Evolutionary conservation across 805 yeast genomes (phyloP), one percentile per base, ranked within the genome.

Genomic region (Ogataea saltuana): DNA sequence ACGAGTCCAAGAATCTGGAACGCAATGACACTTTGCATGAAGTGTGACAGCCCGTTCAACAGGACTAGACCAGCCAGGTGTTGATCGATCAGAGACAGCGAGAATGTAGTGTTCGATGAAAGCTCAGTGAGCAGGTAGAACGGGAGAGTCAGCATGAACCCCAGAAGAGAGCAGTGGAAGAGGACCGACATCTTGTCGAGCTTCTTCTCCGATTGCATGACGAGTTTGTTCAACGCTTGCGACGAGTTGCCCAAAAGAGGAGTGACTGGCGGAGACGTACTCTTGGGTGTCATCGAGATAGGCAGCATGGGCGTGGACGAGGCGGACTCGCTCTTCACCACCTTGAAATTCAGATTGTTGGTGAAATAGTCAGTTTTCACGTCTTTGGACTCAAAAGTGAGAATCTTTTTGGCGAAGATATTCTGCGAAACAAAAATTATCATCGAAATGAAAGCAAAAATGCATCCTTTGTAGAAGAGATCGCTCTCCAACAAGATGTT

Each of bases 381-480:
- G 30, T 58, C 57, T 50, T 60, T 28, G 15, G 44, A 51, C 40
- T 71, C 74, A 42, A 72, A 65, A 2, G 90, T 83, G 39, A 85
- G 64, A 41, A 83, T 75, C 51, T 74, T 78, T 57, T 85, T 85
- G n/a, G 91, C 89, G 66, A 83, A 85, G 42, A 85, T 83, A 58
- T 85, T 85, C 58, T 85, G 95, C 7, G 82, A 70, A 10, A 85
- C 95, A 63, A 85, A 85, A 25, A 85, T 84, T 22, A 78, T 49
- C 83, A 78, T 78, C 30, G 81, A 75, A 16, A 73, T 46, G 43
- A 76, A 74, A 6, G 83, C 81, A 58, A 71, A 77, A 6, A 64
- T 32, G 46, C 78, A 65, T 2, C 84, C 84, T 25, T 53, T 60
- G 35, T 53, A 55, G 41, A 63, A 65, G 31, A 59, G 44, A 21